Percentiles rank a stretch among this genome's conserved stretches.
These are phyloP conservation scores for Mortierella sp. DNA, from an alignment of 371 early-diverging fungal genomes.

Conservation along the genomic window DNA sequence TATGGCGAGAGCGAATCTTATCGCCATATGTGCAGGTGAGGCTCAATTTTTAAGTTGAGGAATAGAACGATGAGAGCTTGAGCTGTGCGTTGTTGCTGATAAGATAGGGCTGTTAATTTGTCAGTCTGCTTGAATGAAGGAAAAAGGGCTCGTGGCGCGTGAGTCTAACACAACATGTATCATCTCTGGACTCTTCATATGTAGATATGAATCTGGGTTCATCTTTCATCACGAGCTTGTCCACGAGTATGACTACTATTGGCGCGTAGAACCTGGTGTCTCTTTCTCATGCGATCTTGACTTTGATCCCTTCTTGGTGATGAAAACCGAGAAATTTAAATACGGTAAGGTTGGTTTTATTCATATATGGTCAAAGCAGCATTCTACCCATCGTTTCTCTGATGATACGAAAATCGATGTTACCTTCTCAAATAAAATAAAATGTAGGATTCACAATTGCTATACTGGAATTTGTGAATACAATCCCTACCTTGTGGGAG, in stretches of 20 bases:
- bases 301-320: slow-evolving; percentile 90
- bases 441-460: slow-evolving; percentile 81
- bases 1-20: slow-evolving; percentile 92
- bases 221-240: slow-evolving; percentile 91
- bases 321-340: slow-evolving; percentile 80
- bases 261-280: slow-evolving; percentile 97
- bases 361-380: too few relatives aligned
- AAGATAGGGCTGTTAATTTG: too few relatives aligned
- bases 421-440: too few relatives aligned
- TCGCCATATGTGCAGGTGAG: slow-evolving; percentile 93
- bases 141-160: too few relatives aligned
- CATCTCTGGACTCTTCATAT: background rate
- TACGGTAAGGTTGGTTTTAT: too few relatives aligned
- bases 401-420: too few relatives aligned
- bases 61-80: too few relatives aligned
- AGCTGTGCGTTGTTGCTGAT: too few relatives aligned
- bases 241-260: slow-evolving; percentile 89
- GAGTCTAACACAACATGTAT: too few relatives aligned
- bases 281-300: slow-evolving; percentile 89
- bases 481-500: slow-evolving; percentile 87
- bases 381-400: too few relatives aligned
- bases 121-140: too few relatives aligned
- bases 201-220: slow-evolving; percentile 86
- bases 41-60: background rate
- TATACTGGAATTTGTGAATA: slow-evolving; percentile 82